These are phyloP conservation scores for Clarireedia hainanense DNA, from an alignment of 2,329 filamentous ascomycete genomes.

Conservation along the genomic window DNA sequence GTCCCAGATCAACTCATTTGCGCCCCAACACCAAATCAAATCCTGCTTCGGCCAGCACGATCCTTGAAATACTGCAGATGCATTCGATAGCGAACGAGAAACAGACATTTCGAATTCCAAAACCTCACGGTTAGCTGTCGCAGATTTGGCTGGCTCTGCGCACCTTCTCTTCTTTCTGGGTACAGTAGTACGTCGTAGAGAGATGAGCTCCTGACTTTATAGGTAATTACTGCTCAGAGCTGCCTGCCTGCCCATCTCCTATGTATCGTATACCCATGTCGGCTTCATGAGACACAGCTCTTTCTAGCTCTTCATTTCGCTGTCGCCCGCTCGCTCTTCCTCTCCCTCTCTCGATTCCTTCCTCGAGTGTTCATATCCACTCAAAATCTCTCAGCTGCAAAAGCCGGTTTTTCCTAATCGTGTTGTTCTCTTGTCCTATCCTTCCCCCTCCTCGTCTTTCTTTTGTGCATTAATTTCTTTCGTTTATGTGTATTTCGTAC, in stretches of 20 bases:
- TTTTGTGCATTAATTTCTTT: neutral
- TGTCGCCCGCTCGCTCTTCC: no score
- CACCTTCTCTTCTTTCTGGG: no score
- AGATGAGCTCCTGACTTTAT: no score
- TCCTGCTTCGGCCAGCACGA: neutral
- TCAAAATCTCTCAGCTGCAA: no score
- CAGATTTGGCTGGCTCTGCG: neutral
- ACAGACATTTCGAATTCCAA: conserved; percentile 2
- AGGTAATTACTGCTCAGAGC: neutral
- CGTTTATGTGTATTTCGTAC: neutral
- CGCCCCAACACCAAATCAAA: neutral
- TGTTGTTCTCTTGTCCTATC: neutral
- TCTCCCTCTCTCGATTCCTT: no score
- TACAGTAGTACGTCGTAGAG: no score
- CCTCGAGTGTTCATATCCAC: no score
- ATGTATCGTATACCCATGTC: neutral
- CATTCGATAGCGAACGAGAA: neutral
- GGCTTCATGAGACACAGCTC: neutral
- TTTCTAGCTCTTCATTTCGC: neutral
- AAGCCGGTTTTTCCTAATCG: no score
- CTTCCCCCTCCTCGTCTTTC: neutral
- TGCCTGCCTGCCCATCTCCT: neutral
- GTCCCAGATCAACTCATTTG: conserved; percentile 3
- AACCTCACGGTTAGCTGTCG: neutral
- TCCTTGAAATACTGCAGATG: neutral